phyloP scores from a whole-genome alignment of 768 basidiomycete genomes.

The Daedalea quercina region DNA sequence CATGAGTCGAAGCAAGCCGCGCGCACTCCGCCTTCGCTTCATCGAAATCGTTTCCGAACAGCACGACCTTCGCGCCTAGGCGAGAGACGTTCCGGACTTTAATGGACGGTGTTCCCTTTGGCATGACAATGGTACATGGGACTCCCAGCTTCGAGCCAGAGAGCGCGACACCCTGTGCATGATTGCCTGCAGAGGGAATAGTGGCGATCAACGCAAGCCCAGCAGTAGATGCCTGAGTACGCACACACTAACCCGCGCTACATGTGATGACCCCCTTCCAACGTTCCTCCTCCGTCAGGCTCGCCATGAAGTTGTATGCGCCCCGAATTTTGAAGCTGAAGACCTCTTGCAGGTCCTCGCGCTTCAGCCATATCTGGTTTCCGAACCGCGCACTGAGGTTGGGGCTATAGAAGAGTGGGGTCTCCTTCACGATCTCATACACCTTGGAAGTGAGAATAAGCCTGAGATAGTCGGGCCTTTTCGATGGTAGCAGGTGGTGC shows the following conservation, averaged over 20 bases:
- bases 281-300: slow-evolving; percentile 77
- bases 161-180: slow-evolving; percentile 96
- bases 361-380: slow-evolving; percentile 92
- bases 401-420: slow-evolving; percentile 81
- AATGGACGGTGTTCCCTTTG: slow-evolving; percentile 88
- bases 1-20: slow-evolving; percentile 67
- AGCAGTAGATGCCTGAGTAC: slow-evolving; percentile 20
- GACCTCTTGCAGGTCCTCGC: slow-evolving; percentile 95
- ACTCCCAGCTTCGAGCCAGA: slow-evolving; percentile 84
- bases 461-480: slow-evolving; percentile 81
- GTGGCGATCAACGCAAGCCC: slow-evolving; percentile 7
- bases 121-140: slow-evolving; percentile 99
- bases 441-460: slow-evolving; percentile 88
- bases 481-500: slow-evolving; percentile 57
- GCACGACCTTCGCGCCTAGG: slow-evolving; percentile 89
- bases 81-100: slow-evolving; percentile 95
- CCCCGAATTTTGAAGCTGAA: slow-evolving; percentile 99
- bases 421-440: slow-evolving; percentile 84
- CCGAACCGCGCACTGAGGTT: slow-evolving; percentile 86
- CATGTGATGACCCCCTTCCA: slow-evolving; percentile 99
- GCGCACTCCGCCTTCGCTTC: slow-evolving; percentile 94
- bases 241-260: slow-evolving; percentile 90
- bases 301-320: slow-evolving; percentile 98
- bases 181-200: slow-evolving; percentile 63
- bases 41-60: slow-evolving; percentile 91